phyloP scores from a whole-genome alignment of 1,139 yeast species.

The Pichia sp. region DNA sequence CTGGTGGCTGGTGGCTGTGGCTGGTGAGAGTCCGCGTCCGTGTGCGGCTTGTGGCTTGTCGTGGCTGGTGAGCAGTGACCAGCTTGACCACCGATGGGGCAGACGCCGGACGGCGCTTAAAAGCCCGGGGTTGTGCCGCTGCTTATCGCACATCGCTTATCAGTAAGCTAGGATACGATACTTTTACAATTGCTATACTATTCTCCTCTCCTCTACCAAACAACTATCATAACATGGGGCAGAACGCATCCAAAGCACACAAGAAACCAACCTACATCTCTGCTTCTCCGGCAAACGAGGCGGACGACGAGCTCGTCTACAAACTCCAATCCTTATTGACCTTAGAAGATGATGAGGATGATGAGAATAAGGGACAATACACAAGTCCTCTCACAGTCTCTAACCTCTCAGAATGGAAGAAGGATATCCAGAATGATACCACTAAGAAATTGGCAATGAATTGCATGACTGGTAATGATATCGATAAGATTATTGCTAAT shows the following conservation, averaged over 20 bases:
- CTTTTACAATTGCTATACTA: neutral
- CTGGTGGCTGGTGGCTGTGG: no score
- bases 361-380: constrained; percentile 5
- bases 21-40: no score
- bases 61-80: no score
- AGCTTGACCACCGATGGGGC: no score
- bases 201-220: neutral
- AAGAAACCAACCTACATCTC: constrained; percentile 13
- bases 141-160: no score
- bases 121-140: no score
- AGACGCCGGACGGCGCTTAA: no score
- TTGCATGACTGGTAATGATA: constrained; percentile 46
- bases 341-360: neutral
- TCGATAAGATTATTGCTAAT: constrained; percentile 39
- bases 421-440: constrained; percentile 40
- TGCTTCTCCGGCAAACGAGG: constrained; percentile 12
- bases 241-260: constrained; percentile 18
- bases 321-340: constrained; percentile 23
- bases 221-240: constrained; percentile 21
- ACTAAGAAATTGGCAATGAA: constrained; percentile 54
- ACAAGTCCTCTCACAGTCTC: constrained; percentile 30
- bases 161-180: no score
- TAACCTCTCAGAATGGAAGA: constrained; percentile 44
- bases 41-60: no score
- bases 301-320: constrained; percentile 24